Conservation (phyloP, 495 filamentous ascomycete genomes). For the Penicillium arizonense region DNA sequence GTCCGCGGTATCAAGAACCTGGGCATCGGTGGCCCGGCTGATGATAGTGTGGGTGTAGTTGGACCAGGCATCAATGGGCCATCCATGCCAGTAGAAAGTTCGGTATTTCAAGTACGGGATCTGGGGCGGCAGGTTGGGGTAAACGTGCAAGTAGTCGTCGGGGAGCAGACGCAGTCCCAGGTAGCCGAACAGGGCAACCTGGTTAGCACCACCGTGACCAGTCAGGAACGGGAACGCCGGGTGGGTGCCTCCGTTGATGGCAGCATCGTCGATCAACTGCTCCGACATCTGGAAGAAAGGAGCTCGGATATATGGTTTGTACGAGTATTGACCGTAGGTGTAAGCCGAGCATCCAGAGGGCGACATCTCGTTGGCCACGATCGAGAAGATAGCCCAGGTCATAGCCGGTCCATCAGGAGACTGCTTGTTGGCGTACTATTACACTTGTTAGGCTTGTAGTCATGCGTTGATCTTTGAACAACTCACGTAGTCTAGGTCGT, state of each 20-base stretch:
- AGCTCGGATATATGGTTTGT: conserved; percentile 47
- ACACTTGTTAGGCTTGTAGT: background rate
- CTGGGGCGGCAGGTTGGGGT: conserved; percentile 47
- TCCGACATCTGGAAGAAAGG: conserved; percentile 45
- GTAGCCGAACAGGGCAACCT: conserved; percentile 60
- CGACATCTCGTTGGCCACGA: conserved; percentile 57
- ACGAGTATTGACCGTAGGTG: conserved; percentile 62
- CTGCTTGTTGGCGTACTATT: conserved; percentile 60
- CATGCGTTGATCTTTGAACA: background rate
- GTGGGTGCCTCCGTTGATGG: conserved; percentile 63
- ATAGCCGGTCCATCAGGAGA: conserved; percentile 63
- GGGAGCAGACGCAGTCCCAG: conserved; percentile 56
- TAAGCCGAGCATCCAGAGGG: conserved; percentile 61
- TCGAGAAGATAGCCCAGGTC: conserved; percentile 65
- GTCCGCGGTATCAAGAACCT: conserved; percentile 43
- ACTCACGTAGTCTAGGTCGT: conserved; percentile 57
- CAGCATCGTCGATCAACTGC: conserved; percentile 65
- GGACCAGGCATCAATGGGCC: conserved; percentile 58
- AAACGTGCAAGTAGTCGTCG: conserved; percentile 52
- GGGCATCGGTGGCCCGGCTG: conserved; percentile 36
- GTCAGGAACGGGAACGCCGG: conserved; percentile 59
- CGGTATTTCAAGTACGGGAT: no score
- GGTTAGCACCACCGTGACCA: conserved; percentile 44
- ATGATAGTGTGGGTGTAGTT: conserved; percentile 68
- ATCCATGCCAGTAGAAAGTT: no score